Evolutionary conservation across 2,329 filamentous ascomycete species (phyloP).

Genomic region (Onygenales sp.): DNA sequence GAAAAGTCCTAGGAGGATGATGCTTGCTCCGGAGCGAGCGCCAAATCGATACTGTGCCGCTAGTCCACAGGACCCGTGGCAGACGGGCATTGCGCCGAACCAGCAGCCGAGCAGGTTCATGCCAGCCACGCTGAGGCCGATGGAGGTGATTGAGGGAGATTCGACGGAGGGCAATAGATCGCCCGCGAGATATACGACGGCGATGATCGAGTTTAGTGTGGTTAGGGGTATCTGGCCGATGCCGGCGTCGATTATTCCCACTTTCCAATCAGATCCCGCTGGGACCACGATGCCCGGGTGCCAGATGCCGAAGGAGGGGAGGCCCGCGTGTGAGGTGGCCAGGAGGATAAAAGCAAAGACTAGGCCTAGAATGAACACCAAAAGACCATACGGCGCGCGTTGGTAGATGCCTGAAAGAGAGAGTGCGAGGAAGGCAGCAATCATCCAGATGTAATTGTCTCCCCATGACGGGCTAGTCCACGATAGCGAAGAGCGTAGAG

Average conservation of each 20-base stretch:
- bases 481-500: conserved; percentile 56
- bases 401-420: conserved; percentile 56
- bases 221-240: conserved; percentile 85
- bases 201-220: conserved; percentile 84
- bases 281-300: conserved; percentile 45
- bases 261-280: conserved; percentile 37
- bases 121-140: conserved; percentile 69
- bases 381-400: conserved; percentile 67
- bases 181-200: conserved; percentile 66
- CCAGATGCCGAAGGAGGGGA: conserved; percentile 53
- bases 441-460: conserved; percentile 70
- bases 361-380: conserved; percentile 60
- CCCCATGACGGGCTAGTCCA: conserved; percentile 59
- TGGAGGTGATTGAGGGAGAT: conserved; percentile 60
- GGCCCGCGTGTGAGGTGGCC: conserved; percentile 12
- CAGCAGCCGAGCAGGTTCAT: conserved; percentile 84
- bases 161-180: conserved; percentile 65
- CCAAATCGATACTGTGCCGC: conserved; percentile 89
- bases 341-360: conserved; percentile 49
- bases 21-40: conserved; percentile 73
- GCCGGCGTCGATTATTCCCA: conserved; percentile 55
- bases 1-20: conserved; percentile 66
- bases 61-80: conserved; percentile 83
- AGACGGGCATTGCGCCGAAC: conserved; percentile 93
- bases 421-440: conserved; percentile 63